Conservation (phyloP, 257 asterid genomes). For the Primulina eburnea region DNA sequence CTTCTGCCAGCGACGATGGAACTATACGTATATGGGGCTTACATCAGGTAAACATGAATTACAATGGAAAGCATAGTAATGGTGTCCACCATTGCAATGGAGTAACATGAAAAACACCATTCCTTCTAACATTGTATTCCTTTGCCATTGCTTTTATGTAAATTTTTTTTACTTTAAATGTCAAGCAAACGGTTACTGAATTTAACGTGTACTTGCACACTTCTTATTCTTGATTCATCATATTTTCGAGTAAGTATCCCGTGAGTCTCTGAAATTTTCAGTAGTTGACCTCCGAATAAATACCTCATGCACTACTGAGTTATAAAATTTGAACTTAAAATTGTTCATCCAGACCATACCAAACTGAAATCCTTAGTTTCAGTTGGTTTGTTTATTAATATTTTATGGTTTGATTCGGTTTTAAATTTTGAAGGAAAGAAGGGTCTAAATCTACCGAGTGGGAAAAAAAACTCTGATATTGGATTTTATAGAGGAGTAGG, state of each 20-base stretch:
- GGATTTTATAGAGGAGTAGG: too few relatives aligned
- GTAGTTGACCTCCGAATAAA: background rate
- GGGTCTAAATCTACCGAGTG: too few relatives aligned
- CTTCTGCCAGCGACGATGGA: constrained; percentile 88
- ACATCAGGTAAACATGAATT: constrained; percentile 44
- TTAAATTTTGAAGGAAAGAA: too few relatives aligned
- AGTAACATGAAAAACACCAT: constrained; percentile 31
- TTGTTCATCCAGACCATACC: too few relatives aligned
- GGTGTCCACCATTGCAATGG: constrained; percentile 74
- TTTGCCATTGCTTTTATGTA: constrained; percentile 49
- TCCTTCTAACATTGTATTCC: constrained; percentile 24
- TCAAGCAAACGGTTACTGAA: constrained; percentile 33
- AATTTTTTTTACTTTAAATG: constrained; percentile 41
- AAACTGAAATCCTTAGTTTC: too few relatives aligned
- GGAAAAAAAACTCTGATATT: too few relatives aligned
- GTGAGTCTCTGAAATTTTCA: too few relatives aligned
- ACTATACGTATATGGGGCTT: constrained; percentile 90
- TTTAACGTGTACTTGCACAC: constrained; percentile 48
- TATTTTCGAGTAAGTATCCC: background rate
- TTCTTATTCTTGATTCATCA: constrained; percentile 10
- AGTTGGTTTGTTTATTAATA: too few relatives aligned
- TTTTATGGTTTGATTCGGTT: too few relatives aligned
- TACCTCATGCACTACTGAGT: too few relatives aligned
- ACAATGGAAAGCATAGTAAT: constrained; percentile 45
- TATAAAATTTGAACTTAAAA: too few relatives aligned